Evolutionary conservation across 208 protist genomes (phyloP).

Genomic region (Wallacemonas sp.): DNA sequence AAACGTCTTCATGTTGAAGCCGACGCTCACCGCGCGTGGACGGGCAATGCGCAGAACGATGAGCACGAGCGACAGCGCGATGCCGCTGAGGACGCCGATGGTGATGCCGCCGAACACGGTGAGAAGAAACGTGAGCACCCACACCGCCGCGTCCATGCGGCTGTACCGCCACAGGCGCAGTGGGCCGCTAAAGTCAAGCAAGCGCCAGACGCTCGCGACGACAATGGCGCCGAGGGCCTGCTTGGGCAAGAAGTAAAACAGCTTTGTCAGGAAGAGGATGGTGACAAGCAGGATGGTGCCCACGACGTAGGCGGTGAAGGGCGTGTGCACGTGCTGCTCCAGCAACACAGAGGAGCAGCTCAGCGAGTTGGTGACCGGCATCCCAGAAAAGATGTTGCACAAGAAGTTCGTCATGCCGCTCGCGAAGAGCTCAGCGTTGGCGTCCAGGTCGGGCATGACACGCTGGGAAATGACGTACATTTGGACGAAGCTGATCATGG

Average conservation of each 20-base stretch:
- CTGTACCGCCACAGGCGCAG: constrained; percentile 42
- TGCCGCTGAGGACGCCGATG: constrained; percentile 47
- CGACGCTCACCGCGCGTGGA: constrained; percentile 43
- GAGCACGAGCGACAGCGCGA: constrained; percentile 49
- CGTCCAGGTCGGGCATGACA: constrained; percentile 45
- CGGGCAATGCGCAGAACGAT: constrained; percentile 58
- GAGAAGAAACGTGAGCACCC: constrained; percentile 52
- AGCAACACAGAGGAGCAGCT: constrained; percentile 52
- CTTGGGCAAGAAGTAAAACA: constrained; percentile 69
- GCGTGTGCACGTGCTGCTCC: constrained; percentile 40
- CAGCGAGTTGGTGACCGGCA: constrained; percentile 57
- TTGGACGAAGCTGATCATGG: constrained; percentile 57
- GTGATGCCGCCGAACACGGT: constrained; percentile 53
- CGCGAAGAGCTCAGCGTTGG: constrained; percentile 52
- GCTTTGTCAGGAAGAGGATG: constrained; percentile 35
- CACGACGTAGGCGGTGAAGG: constrained; percentile 36
- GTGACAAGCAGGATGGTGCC: constrained; percentile 42
- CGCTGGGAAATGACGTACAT: constrained; percentile 58
- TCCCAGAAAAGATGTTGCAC: constrained; percentile 43
- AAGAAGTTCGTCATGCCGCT: constrained; percentile 43
- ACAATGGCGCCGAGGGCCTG: constrained; percentile 50
- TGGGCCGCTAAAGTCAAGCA: constrained; percentile 46
- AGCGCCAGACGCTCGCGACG: constrained; percentile 41
- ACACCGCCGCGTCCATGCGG: constrained; percentile 50
- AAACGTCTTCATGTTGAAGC: constrained; percentile 50